Conservation (phyloP, 1,284 basidiomycete species). For the Mycena sp. region DNA sequence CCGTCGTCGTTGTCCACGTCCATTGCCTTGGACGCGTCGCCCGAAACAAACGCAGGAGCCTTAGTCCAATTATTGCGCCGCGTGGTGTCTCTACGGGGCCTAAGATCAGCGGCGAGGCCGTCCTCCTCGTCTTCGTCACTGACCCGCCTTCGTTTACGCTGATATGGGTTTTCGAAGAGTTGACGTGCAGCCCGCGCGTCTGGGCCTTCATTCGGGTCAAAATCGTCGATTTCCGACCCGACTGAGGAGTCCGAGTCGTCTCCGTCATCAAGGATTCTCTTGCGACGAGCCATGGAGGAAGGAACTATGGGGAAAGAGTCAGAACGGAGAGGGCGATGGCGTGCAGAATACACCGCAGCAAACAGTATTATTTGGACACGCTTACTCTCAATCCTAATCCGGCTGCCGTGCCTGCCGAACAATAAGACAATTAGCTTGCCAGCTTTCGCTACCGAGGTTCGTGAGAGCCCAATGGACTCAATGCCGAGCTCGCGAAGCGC, state of each 20-base stretch:
- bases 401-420: too few species aligned
- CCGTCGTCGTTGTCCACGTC: conserved; percentile 48
- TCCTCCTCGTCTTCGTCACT: conserved; percentile 77
- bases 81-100: conserved; percentile 30
- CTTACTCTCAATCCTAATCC: too few species aligned
- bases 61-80: conserved; percentile 75
- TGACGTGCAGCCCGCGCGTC: conserved; percentile 81
- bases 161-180: conserved; percentile 84
- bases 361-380: too few species aligned
- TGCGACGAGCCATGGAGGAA: conserved; percentile 82
- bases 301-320: too few species aligned
- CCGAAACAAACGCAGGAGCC: conserved; percentile 80
- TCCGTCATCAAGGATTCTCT: conserved; percentile 82
- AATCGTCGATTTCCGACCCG: conserved; percentile 60
- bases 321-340: too few species aligned
- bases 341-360: too few species aligned
- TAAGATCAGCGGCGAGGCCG: conserved; percentile 38
- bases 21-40: conserved; percentile 59
- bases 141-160: conserved; percentile 70
- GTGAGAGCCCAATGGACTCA: too few species aligned
- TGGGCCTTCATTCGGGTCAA: conserved; percentile 66
- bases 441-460: too few species aligned
- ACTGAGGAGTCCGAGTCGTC: conserved; percentile 74
- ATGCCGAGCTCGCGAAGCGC: too few species aligned
- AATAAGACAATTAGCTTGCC: too few species aligned